Base-by-base conservation (phyloP, 2,329 filamentous ascomycete species). In the Alternaria incomplexa region DNA sequence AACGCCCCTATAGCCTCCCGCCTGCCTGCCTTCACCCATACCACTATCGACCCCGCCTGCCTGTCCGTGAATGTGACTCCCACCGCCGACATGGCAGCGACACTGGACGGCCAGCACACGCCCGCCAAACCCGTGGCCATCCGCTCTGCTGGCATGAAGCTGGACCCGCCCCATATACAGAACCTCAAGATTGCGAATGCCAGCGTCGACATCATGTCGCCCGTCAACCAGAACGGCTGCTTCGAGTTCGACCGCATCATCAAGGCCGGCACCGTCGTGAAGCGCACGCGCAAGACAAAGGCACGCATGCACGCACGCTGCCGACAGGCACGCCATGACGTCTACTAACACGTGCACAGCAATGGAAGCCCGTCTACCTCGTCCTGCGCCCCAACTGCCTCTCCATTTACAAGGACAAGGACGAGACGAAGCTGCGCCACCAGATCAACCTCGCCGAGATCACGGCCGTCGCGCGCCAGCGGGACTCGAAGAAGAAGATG, bases 161-260 rank as follows among this genome's bases (percentile, higher is more conserved):
- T 78, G 56, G 63, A 68, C 46, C 67, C 68, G 60, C 71, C 71
- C 55, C 36, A 64, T 12, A 68, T 71, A 58, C 71, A 72, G 61
- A 74, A 62, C 61, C 53, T 68, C 63, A 73, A 70, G 52, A 61
- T 66, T 13, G 61, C 66, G 56, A 69, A 66, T 46, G 62, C 67
- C 51, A 25, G 83, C 83, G 25, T 90, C 46, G 89, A 91, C 68
- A 85, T 89, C 15, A 89, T 93, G 75, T 96, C 93, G 28, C 93
- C 93, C 5, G 93, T 98, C 67, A 97, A 95, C 77, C 91, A 97
- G 80, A 94, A 97, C 80, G 96, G 96, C 66, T 96, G 93, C 80
- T 99, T 97, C 79, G 94, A 96, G 75, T 97, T 96, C 75, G 96
- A 99, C 80, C 90, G 93, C 54, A 92, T 98, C 58, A 87, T 98